Conservation (phyloP, 2,329 filamentous ascomycete species). For the Lomentospora prolificans region DNA sequence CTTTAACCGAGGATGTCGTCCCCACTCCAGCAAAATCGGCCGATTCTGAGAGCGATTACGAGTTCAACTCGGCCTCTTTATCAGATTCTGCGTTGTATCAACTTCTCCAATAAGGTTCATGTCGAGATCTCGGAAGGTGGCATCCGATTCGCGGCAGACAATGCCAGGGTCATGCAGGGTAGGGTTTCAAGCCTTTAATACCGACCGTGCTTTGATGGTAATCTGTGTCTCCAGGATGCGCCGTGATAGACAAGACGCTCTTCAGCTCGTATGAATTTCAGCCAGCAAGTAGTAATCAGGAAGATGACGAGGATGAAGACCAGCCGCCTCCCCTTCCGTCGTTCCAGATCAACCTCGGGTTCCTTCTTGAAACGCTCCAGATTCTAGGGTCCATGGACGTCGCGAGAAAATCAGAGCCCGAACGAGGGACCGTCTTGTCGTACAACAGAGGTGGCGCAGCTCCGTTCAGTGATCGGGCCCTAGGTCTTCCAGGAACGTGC, state of each 20-base stretch:
- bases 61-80: slow-evolving; percentile 70
- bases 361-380: slow-evolving; percentile 85
- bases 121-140: slow-evolving; percentile 75
- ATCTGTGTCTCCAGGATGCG: slow-evolving; percentile 28
- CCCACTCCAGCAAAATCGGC: slow-evolving; percentile 23
- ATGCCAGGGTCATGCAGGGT: slow-evolving; percentile 88
- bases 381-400: slow-evolving; percentile 84
- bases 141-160: slow-evolving; percentile 78
- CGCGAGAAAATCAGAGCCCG: slow-evolving; percentile 43
- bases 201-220: slow-evolving; percentile 6
- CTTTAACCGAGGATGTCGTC: background rate
- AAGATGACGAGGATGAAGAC: slow-evolving; percentile 26
- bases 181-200: slow-evolving; percentile 10
- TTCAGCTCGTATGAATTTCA: slow-evolving; percentile 79
- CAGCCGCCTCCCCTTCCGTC: slow-evolving; percentile 42
- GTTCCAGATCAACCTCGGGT: slow-evolving; percentile 80
- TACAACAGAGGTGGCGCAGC: slow-evolving; percentile 42
- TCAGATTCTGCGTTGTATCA: slow-evolving; percentile 49
- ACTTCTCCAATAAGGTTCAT: slow-evolving; percentile 47
- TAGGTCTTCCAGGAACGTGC: slow-evolving; percentile 80
- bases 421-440: slow-evolving; percentile 51
- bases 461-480: slow-evolving; percentile 72
- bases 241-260: slow-evolving; percentile 78
- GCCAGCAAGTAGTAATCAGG: slow-evolving; percentile 19
- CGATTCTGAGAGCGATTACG: slow-evolving; percentile 65